These are phyloP conservation scores for Hemileccinum rubropunctum DNA, from an alignment of 768 basidiomycete species.

Conservation along the genomic window DNA sequence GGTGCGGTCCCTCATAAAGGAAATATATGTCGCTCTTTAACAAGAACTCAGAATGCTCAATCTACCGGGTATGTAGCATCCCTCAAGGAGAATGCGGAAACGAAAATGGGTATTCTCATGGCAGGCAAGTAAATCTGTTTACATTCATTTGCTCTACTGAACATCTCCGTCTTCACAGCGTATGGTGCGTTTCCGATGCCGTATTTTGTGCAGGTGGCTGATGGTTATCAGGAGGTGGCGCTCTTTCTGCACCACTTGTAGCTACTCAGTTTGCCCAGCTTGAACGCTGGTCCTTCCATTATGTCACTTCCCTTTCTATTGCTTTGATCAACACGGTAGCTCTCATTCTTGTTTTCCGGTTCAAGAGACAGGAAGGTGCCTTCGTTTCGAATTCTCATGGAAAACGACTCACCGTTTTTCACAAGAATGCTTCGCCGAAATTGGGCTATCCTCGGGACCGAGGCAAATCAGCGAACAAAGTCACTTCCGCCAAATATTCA, in stretches of 20 bases:
- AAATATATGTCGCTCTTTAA: too few relatives aligned
- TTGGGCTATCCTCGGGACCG: slow-evolving; percentile 32
- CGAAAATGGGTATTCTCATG: slow-evolving; percentile 68
- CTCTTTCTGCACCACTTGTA: slow-evolving; percentile 49
- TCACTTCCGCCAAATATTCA: slow-evolving; percentile 46
- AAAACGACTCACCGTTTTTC: background rate
- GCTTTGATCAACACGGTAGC: slow-evolving; percentile 52
- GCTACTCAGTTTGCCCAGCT: slow-evolving; percentile 49
- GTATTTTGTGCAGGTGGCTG: background rate
- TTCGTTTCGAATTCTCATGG: background rate
- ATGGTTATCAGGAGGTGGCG: slow-evolving; percentile 40
- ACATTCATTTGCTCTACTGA: background rate
- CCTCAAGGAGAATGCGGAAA: slow-evolving; percentile 50
- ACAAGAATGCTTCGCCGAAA: slow-evolving; percentile 36
- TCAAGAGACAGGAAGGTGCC: slow-evolving; percentile 61
- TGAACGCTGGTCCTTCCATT: slow-evolving; percentile 40
- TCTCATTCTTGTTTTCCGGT: slow-evolving; percentile 55
- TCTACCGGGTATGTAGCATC: slow-evolving; percentile 68
- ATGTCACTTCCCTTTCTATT: slow-evolving; percentile 56
- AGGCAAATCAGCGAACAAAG: slow-evolving; percentile 27
- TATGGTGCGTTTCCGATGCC: slow-evolving; percentile 9
- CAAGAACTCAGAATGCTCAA: slow-evolving; percentile 58
- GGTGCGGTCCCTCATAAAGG: slow-evolving; percentile 11
- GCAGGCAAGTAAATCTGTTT: slow-evolving; percentile 21
- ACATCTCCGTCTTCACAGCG: background rate